phyloP scores from a whole-genome alignment of 2,329 filamentous ascomycete species.

The Pezicula neosporulosa region DNA sequence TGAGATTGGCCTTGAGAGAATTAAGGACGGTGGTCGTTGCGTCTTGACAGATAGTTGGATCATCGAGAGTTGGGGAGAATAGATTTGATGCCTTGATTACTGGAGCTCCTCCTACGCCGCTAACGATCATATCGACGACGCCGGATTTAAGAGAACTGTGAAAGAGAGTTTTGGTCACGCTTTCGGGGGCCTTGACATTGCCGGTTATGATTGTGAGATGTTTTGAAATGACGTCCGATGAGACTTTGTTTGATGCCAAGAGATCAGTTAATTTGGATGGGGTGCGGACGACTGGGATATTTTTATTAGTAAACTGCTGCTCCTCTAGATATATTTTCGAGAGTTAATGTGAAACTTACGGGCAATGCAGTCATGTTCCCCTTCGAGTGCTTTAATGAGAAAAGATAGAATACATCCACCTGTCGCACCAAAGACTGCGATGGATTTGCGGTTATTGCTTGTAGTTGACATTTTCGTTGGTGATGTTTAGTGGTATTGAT shows the following conservation, averaged over 20 bases:
- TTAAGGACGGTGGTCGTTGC: conserved; percentile 40
- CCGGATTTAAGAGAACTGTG: conserved; percentile 13
- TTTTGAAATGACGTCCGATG: neutral
- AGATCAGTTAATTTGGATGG: conserved; percentile 44
- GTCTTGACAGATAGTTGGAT: conserved; percentile 45
- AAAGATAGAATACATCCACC: too few relatives aligned
- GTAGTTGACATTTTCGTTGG: too few relatives aligned
- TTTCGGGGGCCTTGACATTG: conserved; percentile 39
- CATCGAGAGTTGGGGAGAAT: conserved; percentile 35
- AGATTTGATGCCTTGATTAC: conserved; percentile 20
- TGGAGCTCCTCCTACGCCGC: conserved; percentile 38
- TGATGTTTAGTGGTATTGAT: too few relatives aligned
- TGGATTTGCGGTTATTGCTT: too few relatives aligned
- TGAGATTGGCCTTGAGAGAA: conserved; percentile 20
- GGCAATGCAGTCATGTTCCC: too few relatives aligned
- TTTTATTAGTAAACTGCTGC: too few relatives aligned
- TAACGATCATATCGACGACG: conserved; percentile 45
- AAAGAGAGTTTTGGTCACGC: conserved; percentile 34
- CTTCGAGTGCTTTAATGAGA: too few relatives aligned
- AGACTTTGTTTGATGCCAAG: conserved; percentile 15
- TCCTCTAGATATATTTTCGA: too few relatives aligned
- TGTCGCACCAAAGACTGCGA: too few relatives aligned
- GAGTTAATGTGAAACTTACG: too few relatives aligned
- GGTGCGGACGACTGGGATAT: conserved; percentile 37
- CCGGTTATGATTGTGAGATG: conserved; percentile 43